phyloP scores from a whole-genome alignment of 2,329 filamentous ascomycete species.

The Leptographium wingfieldii region DNA sequence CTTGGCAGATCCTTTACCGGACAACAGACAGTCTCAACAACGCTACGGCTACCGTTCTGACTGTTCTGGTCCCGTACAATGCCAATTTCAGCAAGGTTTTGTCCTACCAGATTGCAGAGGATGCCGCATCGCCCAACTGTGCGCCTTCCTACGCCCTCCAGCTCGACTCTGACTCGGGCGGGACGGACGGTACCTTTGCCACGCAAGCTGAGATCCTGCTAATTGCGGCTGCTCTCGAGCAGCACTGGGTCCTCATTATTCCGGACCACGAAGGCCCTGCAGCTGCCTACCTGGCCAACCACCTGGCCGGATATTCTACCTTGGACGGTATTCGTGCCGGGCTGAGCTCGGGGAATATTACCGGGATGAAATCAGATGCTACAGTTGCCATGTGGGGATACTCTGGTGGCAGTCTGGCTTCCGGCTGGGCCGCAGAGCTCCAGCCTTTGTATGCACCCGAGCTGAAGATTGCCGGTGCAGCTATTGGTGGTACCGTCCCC shows the following conservation, averaged over 20 bases:
- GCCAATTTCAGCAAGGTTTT: slow-evolving; percentile 14
- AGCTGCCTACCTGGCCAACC: slow-evolving; percentile 27
- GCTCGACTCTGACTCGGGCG: not conserved
- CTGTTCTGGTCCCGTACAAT: slow-evolving; percentile 1
- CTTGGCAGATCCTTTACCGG: slow-evolving; percentile 6
- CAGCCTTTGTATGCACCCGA: slow-evolving; percentile 33
- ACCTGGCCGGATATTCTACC: slow-evolving; percentile 25
- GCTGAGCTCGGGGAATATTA: slow-evolving; percentile 13
- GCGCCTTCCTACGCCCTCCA: slow-evolving; percentile 23
- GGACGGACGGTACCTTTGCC: not conserved
- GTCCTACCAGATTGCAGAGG: slow-evolving; percentile 27
- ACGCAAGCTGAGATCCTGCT: slow-evolving; percentile 13
- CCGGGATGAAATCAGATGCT: slow-evolving; percentile 14
- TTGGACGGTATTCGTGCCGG: too few species aligned
- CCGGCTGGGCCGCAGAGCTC: slow-evolving; percentile 32
- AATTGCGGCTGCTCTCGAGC: slow-evolving; percentile 22
- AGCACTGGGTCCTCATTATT: slow-evolving; percentile 30
- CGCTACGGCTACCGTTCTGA: slow-evolving; percentile 4
- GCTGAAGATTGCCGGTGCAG: slow-evolving; percentile 21
- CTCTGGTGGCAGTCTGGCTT: slow-evolving; percentile 34
- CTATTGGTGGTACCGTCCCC: slow-evolving; percentile 29
- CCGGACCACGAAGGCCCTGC: slow-evolving; percentile 30
- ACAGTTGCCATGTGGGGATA: slow-evolving; percentile 37
- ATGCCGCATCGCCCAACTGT: slow-evolving; percentile 24
- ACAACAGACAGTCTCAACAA: slow-evolving; percentile 5